Evolutionary conservation across 2,329 filamentous ascomycete genomes (phyloP).

Genomic region (Trematosphaeria pertusa): DNA sequence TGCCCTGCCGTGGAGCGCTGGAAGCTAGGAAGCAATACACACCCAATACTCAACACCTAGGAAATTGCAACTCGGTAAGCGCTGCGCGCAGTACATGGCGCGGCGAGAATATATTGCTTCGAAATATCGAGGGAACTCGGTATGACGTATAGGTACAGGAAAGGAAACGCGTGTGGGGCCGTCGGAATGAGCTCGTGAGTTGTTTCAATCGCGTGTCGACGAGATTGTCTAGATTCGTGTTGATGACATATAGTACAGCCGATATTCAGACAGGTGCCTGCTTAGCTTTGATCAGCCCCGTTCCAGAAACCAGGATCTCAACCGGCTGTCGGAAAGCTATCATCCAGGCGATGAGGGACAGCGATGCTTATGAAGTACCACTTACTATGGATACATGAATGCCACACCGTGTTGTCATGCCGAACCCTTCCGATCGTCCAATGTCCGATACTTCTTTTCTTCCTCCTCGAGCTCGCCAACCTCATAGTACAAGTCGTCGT

Average conservation of each 20-base stretch:
- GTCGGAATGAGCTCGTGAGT: constrained; percentile 6
- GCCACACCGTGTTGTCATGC: constrained; percentile 2
- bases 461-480: constrained; percentile 34
- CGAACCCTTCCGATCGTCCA: too few relatives aligned
- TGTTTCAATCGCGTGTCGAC: constrained; percentile 14
- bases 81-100: background rate
- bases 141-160: constrained; percentile 12
- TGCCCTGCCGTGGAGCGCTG: background rate
- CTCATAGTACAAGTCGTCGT: constrained; percentile 44
- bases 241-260: constrained; percentile 37
- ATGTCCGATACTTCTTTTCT: too few relatives aligned
- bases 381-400: constrained; percentile 15
- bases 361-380: too few relatives aligned
- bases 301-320: constrained; percentile 12
- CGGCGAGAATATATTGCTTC: constrained; percentile 4
- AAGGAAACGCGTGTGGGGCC: background rate
- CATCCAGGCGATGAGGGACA: too few relatives aligned
- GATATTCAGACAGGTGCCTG: constrained; percentile 24
- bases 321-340: too few relatives aligned
- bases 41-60: background rate
- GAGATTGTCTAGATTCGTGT: constrained; percentile 24
- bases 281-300: constrained; percentile 20
- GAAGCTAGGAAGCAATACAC: background rate
- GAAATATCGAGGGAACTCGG: constrained; percentile 2
- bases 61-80: background rate